Base-by-base conservation (phyloP, 192 early-diverging fungal species). In the Dimargaris verticillata region DNA sequence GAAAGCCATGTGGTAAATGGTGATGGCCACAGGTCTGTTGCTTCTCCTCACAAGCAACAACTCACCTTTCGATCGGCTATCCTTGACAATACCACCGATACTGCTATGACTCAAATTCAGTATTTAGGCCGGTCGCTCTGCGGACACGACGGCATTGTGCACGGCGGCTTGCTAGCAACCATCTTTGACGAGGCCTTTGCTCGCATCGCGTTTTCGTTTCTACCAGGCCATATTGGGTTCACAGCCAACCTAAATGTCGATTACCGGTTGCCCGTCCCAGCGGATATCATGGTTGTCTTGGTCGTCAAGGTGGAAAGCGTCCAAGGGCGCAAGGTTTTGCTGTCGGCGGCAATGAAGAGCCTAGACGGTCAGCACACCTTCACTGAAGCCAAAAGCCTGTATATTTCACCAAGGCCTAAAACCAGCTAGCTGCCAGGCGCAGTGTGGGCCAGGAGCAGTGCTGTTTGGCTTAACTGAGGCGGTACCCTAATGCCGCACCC, bases 171-270 rank as follows among this genome's bases (percentile, higher is more conserved):
- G 10, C 73, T 81, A 45, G 85, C 85, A 0, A 87, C 85, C 1
- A 53, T 88, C 44, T 70, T 87, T 59, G 87, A 88, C 73, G 84
- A 86, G 66, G 74, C 72, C 29, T 70, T 74, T 22, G 80, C 77
- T 3, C 77, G 71, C 46, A 71, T 80, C 28, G 80, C 77, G 48
- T 68, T 78, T 64, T 71, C 71, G 63, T 70, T 74, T 50, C 69
- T 87, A 15, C 87, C 87, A 11, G 79, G 79, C 64, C 80, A 78
- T 51, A 71, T 80, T 42, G 87, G 80, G 0, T 77, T 87, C 54
- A 89, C 87, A 9, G 87, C 84, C 20, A 82, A 83, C 65, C 74
- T 89, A 43, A 86, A 86, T 55, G 65, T 89, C 54, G 80, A 85
- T 65, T 89, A 88, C 62, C 81, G 83, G 53, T 68, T 69, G 18